phyloP scores from a whole-genome alignment of 371 early-diverging fungal genomes.

The Zychaea mexicana region DNA sequence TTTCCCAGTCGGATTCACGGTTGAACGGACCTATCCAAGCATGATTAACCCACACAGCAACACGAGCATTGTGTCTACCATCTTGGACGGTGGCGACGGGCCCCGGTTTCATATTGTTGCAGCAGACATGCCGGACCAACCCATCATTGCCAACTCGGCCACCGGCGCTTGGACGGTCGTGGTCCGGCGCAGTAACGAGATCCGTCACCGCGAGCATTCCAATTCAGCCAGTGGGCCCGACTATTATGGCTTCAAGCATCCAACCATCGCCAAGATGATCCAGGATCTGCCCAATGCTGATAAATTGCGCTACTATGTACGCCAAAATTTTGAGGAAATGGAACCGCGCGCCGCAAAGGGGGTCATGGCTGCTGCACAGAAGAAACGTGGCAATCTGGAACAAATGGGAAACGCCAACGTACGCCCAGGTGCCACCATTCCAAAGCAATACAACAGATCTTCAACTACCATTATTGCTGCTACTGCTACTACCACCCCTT shows the following conservation, averaged over 20 bases:
- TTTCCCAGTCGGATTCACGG: constrained; percentile 87
- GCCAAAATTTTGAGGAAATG: constrained; percentile 68
- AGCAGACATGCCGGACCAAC: constrained; percentile 64
- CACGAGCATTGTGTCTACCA: constrained; percentile 72
- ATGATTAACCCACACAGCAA: constrained; percentile 66
- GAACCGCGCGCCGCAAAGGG: constrained; percentile 47
- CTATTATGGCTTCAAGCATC: constrained; percentile 88
- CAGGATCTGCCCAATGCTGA: constrained; percentile 82
- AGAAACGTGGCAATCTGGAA: constrained; percentile 46
- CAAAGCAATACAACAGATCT: no score
- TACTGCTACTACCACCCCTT: not conserved
- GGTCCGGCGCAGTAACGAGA: constrained; percentile 75
- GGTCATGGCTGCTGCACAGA: constrained; percentile 50
- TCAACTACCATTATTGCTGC: not conserved
- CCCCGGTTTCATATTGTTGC: constrained; percentile 77
- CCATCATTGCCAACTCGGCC: constrained; percentile 77
- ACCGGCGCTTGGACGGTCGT: constrained; percentile 93
- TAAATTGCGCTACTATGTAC: constrained; percentile 70
- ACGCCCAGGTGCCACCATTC: constrained; percentile 4
- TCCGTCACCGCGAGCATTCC: constrained; percentile 76
- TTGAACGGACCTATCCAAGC: constrained; percentile 69
- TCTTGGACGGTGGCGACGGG: constrained; percentile 79
- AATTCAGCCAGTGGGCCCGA: constrained; percentile 90
- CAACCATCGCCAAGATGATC: constrained; percentile 85
- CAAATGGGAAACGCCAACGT: constrained; percentile 41